Evolutionary conservation across 805 yeast species (phyloP), one percentile per base, ranked within the genome.

Genomic region (Pichia gijzeniarum): DNA sequence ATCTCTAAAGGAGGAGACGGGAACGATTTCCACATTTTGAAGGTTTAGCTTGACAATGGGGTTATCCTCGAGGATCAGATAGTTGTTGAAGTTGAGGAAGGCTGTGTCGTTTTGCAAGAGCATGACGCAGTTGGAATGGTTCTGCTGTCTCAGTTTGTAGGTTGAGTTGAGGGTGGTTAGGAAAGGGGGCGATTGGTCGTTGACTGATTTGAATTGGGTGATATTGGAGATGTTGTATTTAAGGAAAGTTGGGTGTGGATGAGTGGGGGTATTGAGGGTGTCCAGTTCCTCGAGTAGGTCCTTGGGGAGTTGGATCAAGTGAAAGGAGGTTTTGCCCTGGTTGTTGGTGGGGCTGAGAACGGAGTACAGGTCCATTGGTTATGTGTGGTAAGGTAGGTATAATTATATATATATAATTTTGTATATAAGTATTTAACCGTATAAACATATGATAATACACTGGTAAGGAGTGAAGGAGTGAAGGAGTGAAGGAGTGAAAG

Each of bases 41-140:
- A 28, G 21, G 20, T 27, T 40, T 18, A 21, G 38, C 40, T 41
- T 35, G 3, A 25, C 13, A 3, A 25, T 22, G 10, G 32, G 2
- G 6, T 43, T 21, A 10, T 28, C 16, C 19, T 46, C 48, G 5
- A 50, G 9, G 3, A 50, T 45, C 13, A 50, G 34, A 27, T 41
- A 39, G 27, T 40, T 40, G 27, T 40, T 35, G 32, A 48, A 50
- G n/a, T 39, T 42, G 3, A 33, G 13, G 30, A 10, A 41, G 30
- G 27, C 38, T 8, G 18, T 38, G 5, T 48, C 35, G 1, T 43
- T 9, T 8, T 52, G 33, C 59, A 77, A 58, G 19, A 89, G 49
- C 53, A 88, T 60, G n/a, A 85, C 80, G 4, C 91, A 76, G 61
- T 91, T 89, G 7, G 96, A 85, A 61, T 91, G 97, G 58, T 87